Evolutionary conservation across 257 asterid genomes (phyloP).

Genomic region (Capsicum chinense): DNA sequence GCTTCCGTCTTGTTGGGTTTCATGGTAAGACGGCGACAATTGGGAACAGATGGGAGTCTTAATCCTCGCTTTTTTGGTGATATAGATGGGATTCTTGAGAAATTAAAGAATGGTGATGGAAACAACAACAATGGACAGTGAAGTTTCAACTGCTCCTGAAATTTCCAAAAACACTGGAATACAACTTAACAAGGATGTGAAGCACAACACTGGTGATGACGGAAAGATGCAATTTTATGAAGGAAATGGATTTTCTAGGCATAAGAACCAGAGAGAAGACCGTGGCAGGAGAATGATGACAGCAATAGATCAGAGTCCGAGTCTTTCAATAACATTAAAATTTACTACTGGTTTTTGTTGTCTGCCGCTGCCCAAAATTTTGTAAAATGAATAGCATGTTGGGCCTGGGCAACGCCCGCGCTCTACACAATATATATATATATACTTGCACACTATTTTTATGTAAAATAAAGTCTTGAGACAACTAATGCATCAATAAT

Average conservation of each 20-base stretch:
- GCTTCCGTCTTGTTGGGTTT: no score
- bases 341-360: no score
- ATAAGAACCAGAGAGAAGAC: not conserved
- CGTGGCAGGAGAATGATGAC: no score
- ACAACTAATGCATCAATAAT: no score
- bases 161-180: not conserved
- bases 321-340: no score
- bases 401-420: no score
- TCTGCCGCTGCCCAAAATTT: no score
- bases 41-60: constrained; percentile 38
- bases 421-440: no score
- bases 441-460: no score
- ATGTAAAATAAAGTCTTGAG: no score
- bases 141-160: constrained; percentile 31
- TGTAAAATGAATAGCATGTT: no score
- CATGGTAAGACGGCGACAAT: not conserved
- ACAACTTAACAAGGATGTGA: constrained; percentile 25
- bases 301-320: no score
- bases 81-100: constrained; percentile 70
- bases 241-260: constrained; percentile 25
- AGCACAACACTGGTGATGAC: constrained; percentile 17
- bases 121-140: constrained; percentile 30
- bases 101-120: constrained; percentile 54
- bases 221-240: not conserved
- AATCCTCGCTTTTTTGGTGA: constrained; percentile 75